Conservation (phyloP, 495 filamentous ascomycete genomes). For the Penicillium bialowiezense region DNA sequence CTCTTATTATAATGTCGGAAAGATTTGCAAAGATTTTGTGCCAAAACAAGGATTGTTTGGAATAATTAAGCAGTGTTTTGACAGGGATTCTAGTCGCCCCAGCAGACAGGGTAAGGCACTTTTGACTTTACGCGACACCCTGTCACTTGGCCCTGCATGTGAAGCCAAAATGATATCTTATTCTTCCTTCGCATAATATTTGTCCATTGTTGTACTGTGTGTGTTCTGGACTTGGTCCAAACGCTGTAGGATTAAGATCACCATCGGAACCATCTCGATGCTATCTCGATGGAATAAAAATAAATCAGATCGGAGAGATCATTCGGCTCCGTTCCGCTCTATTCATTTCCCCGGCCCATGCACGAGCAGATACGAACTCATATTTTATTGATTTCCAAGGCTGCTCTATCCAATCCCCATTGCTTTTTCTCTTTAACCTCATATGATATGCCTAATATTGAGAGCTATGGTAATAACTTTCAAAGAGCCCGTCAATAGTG, state of each 20-base stretch:
- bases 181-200: too few species aligned
- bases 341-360: background rate
- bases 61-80: background rate
- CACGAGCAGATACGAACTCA: background rate
- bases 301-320: conserved; percentile 5
- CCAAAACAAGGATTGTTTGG: background rate
- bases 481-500: background rate
- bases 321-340: background rate
- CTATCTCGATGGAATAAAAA: background rate
- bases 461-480: background rate
- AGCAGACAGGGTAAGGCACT: background rate
- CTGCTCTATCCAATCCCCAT: conserved; percentile 1
- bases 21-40: background rate
- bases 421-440: background rate
- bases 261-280: conserved; percentile 1
- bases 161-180: too few species aligned
- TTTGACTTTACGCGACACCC: background rate
- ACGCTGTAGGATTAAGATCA: background rate
- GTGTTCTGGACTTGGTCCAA: background rate
- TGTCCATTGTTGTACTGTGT: background rate
- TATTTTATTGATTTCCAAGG: background rate
- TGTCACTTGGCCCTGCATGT: conserved; percentile 7
- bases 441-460: background rate
- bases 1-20: background rate
- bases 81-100: background rate